A percentile compares a stretch with the other conserved stretches of the same genome.
Evolutionary conservation across 352 stramenopile genomes (phyloP).

Genomic region (Aphanomyces stellatus): DNA sequence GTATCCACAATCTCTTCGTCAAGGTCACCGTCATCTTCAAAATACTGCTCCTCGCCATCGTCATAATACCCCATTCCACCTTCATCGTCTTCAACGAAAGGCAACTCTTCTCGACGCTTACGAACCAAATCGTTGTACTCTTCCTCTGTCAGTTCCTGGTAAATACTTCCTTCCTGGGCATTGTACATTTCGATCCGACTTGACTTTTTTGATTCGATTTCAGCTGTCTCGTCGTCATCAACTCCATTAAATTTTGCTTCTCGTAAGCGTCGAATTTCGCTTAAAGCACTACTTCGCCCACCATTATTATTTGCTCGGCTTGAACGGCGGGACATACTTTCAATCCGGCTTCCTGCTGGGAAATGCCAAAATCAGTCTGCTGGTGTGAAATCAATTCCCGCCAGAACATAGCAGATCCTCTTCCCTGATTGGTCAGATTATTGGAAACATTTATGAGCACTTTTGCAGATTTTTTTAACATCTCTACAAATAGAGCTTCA

Average conservation of each 20-base stretch:
- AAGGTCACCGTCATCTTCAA: conserved; percentile 59
- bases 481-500: too few species aligned
- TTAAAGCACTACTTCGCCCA: conserved; percentile 36
- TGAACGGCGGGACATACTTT: not conserved
- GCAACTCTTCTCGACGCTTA: conserved; percentile 60
- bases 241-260: conserved; percentile 26
- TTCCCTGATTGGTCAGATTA: too few species aligned
- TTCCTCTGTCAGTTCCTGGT: conserved; percentile 75
- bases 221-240: not conserved
- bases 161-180: conserved; percentile 67
- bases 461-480: too few species aligned
- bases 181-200: conserved; percentile 68
- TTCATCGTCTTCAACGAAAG: conserved; percentile 82
- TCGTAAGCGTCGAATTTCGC: conserved; percentile 70
- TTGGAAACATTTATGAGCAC: too few species aligned
- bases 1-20: conserved; percentile 31
- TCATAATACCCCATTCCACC: conserved; percentile 83
- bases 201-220: not conserved
- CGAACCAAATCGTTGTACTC: conserved; percentile 81
- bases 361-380: too few species aligned
- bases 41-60: conserved; percentile 84
- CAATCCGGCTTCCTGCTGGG: too few species aligned
- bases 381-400: not conserved
- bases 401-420: not conserved
- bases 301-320: not conserved